Base-by-base conservation (phyloP, 345 rosid genomes). In the Populus ilicifolia region DNA sequence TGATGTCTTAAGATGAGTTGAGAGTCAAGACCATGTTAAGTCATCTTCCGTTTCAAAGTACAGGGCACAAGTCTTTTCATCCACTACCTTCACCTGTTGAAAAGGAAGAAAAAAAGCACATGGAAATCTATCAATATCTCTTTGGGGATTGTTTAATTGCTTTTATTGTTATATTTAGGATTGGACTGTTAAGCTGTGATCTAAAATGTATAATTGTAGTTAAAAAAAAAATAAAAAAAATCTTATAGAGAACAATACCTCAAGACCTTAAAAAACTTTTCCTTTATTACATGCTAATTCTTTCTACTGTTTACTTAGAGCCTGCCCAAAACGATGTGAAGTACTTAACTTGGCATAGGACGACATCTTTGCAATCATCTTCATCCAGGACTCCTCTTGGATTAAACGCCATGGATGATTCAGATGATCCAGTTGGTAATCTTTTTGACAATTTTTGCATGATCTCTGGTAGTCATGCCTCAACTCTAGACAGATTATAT, bases 401-500 rank as follows among this genome's bases (percentile, higher is more conserved):
- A 68, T 23, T 83, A 82, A 89, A 92, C 77, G 59, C 77, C 7
- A 88, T 84, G 72, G 94, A 89, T 72, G 93, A 89, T 48, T 69
- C 76, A 41, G 99, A 90, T 85, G 96, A 90, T 56, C 88, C 85
- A 67, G 81, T 79, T 69, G 84, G 81, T 77, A 85, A 85, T 89
- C 83, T 89, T 80, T 90, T 90, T 80, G 89, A 91, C 62, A 89
- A 86, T 81, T 84, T 87, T 73, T 88, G 94, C 87, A 88, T 92
- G 99, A 88, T 85, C 83, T 92, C 98, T 8, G 96, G 98, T 67
- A 93, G 98, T 82, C 98, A 96, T 77, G 99, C 92, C 54, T 96
- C 99, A 30, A 96, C 98, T 13, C 83, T 96, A 83, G 96, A 96
- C 82, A 89, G 98, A 80, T 82, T 96, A 27, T 92, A 83, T 87